phyloP scores from a whole-genome alignment of 1,284 basidiomycete genomes.

The Moesziomyces globuligerus region DNA sequence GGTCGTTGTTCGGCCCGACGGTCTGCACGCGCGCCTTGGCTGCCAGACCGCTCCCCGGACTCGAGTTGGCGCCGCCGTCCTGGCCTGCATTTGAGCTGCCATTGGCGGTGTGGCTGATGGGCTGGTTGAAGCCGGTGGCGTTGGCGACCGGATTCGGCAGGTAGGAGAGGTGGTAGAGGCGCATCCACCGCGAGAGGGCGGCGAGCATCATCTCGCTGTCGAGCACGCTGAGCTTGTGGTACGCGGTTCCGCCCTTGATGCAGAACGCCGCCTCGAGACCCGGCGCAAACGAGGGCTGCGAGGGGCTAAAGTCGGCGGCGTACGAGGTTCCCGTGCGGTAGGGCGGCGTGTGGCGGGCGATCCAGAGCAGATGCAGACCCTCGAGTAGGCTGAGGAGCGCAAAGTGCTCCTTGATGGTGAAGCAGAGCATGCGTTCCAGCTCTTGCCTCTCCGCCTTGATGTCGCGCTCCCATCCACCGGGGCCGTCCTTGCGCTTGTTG shows the following conservation, averaged over 20 bases:
- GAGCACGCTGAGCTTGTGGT: constrained; percentile 27
- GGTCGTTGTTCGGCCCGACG: constrained; percentile 43
- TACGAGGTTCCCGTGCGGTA: constrained; percentile 33
- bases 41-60: background rate
- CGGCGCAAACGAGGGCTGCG: constrained; percentile 11
- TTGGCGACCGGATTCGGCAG: constrained; percentile 21
- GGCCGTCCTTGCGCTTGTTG: background rate
- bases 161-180: constrained; percentile 33
- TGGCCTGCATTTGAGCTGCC: background rate
- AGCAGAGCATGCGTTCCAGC: constrained; percentile 21
- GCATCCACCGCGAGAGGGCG: constrained; percentile 40
- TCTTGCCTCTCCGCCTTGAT: constrained; percentile 6
- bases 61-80: background rate
- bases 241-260: constrained; percentile 15
- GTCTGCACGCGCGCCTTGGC: constrained; percentile 9
- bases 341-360: constrained; percentile 29
- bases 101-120: background rate
- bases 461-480: background rate
- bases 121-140: constrained; percentile 11
- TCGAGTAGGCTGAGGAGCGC: constrained; percentile 33
- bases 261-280: constrained; percentile 21
- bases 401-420: constrained; percentile 45
- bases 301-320: constrained; percentile 31
- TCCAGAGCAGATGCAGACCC: constrained; percentile 39
- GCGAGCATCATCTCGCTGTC: constrained; percentile 30